These are phyloP conservation scores for Physcomitrellopsis africana DNA, from an alignment of 225 moss, liverwort and hornwort species.

Conservation along the genomic window DNA sequence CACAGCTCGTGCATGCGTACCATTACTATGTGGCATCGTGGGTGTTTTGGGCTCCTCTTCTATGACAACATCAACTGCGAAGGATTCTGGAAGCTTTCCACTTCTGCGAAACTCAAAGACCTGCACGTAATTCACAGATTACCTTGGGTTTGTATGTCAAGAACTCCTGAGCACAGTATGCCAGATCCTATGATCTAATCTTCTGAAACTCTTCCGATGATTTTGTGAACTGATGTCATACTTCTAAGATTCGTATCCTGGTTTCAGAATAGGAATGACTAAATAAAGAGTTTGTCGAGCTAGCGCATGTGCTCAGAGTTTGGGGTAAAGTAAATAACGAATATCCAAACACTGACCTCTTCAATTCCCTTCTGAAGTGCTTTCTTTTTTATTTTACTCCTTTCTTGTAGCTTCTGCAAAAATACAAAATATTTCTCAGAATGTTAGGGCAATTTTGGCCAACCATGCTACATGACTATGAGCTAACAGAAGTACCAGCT, in stretches of 20 bases:
- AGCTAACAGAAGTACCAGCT: too few relatives aligned
- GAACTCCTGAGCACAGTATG: too few relatives aligned
- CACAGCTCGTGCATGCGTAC: conserved; percentile 36
- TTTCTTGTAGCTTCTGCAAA: conserved; percentile 79
- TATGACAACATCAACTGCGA: conserved; percentile 34
- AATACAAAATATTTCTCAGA: conserved; percentile 5
- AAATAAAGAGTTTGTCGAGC: not conserved
- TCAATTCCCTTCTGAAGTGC: conserved; percentile 93
- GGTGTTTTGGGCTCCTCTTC: conserved; percentile 51
- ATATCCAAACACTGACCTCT: conserved; percentile 57
- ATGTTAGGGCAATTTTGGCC: not conserved
- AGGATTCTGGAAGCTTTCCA: conserved; percentile 74
- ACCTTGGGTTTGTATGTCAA: not conserved
- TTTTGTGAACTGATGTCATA: not conserved
- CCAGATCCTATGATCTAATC: too few relatives aligned
- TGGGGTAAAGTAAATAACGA: not conserved
- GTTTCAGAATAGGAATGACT: not conserved
- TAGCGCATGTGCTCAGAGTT: conserved; percentile 6
- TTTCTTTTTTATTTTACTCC: conserved; percentile 88
- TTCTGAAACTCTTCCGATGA: too few relatives aligned
- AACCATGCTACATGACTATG: not conserved
- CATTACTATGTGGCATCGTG: conserved; percentile 58
- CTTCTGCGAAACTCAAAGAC: conserved; percentile 71
- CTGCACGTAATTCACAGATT: conserved; percentile 41
- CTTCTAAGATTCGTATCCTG: not conserved